Conservation (phyloP, 306 rosid species). For the Psophocarpus tetragonolobus region DNA sequence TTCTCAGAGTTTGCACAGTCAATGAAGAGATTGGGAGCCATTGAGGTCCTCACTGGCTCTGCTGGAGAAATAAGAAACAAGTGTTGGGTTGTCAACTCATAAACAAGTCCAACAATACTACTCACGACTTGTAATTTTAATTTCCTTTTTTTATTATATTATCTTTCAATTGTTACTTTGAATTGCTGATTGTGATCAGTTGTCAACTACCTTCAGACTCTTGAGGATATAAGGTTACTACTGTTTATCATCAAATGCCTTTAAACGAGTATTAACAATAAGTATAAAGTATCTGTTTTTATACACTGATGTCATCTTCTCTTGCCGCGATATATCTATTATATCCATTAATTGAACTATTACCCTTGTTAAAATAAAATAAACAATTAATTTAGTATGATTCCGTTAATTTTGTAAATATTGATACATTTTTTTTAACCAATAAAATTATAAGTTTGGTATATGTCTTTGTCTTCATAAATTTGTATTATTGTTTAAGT, state of each 20-base stretch:
- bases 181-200: neutral
- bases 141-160: neutral
- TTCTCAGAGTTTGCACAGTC: conserved; percentile 44
- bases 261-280: neutral
- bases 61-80: conserved; percentile 56
- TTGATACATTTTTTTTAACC: no score
- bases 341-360: neutral
- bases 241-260: neutral
- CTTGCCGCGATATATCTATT: neutral
- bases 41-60: conserved; percentile 42
- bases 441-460: no score
- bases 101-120: neutral
- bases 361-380: neutral
- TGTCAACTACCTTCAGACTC: neutral
- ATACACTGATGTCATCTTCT: neutral
- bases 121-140: neutral
- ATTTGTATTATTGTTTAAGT: no score
- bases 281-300: neutral
- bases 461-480: no score
- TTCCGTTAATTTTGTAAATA: no score
- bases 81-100: conserved; percentile 61
- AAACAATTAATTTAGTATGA: no score
- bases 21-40: conserved; percentile 62
- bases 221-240: neutral
- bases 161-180: neutral